Evolutionary conservation across 2,329 filamentous ascomycete genomes (phyloP).

Genomic region (Beauveria scarabaeidicola): DNA sequence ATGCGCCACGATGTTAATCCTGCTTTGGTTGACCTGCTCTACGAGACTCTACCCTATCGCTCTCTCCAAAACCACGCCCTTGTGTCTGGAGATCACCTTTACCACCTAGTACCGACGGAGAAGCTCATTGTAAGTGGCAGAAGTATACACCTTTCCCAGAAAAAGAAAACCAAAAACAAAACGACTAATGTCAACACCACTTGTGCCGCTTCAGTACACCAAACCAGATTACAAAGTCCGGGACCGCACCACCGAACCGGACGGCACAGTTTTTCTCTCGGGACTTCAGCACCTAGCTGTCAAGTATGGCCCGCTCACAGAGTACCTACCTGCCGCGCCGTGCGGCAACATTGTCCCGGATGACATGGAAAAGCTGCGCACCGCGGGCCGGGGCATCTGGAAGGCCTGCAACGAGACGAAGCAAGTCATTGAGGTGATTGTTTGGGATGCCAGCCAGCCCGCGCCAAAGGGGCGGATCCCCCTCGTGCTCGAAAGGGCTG

Average conservation of each 20-base stretch:
- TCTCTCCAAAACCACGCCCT: not conserved
- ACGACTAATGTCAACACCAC: not conserved
- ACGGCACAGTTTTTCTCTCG: not conserved
- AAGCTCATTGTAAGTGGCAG: not conserved
- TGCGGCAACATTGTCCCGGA: not conserved
- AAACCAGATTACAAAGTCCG: not conserved
- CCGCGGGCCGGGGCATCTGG: not conserved
- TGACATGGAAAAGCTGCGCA: not conserved
- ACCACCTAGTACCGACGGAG: not conserved
- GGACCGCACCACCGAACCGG: not conserved
- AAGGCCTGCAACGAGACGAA: not conserved
- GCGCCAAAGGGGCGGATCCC: not conserved
- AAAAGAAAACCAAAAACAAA: not conserved
- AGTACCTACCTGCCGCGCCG: not conserved
- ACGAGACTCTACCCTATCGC: not conserved
- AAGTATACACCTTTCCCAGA: not conserved
- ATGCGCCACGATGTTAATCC: not conserved
- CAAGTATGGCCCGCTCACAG: not conserved
- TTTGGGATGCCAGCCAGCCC: not conserved
- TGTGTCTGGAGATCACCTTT: not conserved
- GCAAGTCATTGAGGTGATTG: not conserved
- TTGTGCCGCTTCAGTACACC: not conserved
- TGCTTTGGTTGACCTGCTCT: not conserved
- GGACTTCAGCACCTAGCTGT: not conserved
- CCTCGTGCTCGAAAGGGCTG: not conserved